Evolutionary conservation across 1,139 yeast species (phyloP), one percentile per base, ranked within the genome.

Genomic region (Pichia sp.): DNA sequence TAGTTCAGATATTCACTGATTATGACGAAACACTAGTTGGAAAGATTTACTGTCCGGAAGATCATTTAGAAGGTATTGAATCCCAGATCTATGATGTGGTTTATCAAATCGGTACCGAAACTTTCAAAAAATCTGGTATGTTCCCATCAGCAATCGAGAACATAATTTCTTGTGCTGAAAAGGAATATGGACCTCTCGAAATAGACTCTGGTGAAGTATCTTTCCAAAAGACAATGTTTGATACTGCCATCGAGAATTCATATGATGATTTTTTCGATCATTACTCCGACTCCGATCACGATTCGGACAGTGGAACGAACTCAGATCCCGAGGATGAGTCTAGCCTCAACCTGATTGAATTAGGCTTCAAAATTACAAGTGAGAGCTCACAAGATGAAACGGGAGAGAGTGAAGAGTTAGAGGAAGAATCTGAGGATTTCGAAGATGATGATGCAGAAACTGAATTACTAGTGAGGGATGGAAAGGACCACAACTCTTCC

Each of bases 1-100:
- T 48, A 49, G 19, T 52, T 4, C 47, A 46, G 37, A 18, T 52
- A 31, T 30, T 44, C 13, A 50, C 49, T 6, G 50, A 52, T 41
- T 52, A 50, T 42, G 22, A 23, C 8, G 7, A n/a, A 19, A 36
- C 19, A 10, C 25, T 52, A 19, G 18, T 47, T 44, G 49, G 34
- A 10, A 49, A 41, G 28, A 16, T 47, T 23, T 31, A 25, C 19
- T 12, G 16, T 34, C 18, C 25, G 13, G 7, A 4, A 13, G 28
- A 43, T 21, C 21, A 48, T 39, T 2, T 16, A 13, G 10, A 39
- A 21, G 25, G 31, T 25, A 39, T 23, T n/a, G 12, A 31, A 21
- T 12, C n/a, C 7, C 41, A 44, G 16, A 23, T 44, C 22, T 19
- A 44, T 10, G 34, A 22, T 6, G 3, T 34, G 28, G 16, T 44